Evolutionary conservation across 2,329 filamentous ascomycete species (phyloP), one percentile per base, ranked within the genome.

Genomic region (Ophiocordyceps sinensis): DNA sequence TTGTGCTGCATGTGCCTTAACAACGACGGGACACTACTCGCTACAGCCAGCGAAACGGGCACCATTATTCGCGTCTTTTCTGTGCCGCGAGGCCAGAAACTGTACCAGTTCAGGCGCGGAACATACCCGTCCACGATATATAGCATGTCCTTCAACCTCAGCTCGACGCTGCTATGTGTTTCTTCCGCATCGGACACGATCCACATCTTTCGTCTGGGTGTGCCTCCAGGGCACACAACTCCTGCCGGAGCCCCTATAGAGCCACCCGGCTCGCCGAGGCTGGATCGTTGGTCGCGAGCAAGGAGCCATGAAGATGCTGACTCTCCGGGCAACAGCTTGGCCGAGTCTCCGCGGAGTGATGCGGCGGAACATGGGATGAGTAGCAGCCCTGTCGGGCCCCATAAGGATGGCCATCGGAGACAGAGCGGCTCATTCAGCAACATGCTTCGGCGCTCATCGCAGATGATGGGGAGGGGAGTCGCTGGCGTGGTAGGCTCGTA

Each of bases 101-200:
- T 98, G 15, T 96, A 88, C 60, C 89, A 98, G 58, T 98, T 98
- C 64, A 78, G 91, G 44, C 79, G 91, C 48, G 91, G 91, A 36
- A 95, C 89, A 3, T 95, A 95, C 61, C 91, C 91, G 0, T 88
- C 88, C 2, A 82, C 85, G 34, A 98, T 98, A 51, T 95, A 88
- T 65, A 94, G 87, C 74, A 95, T 98, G 87, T 94, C 88, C 1
- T 98, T 98, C 65, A 98, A 98, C 60, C 79, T 87, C 39, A 87
- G 84, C 44, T 94, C 88, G 3, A 94, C 88, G 1, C 70, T 98
- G 11, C 75, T 98, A 30, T 95, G 88, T 54, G 88, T 98, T 34
- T 96, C 91, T 5, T 96, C 89, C 3, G 88, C 87, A 2, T 94
- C 88, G 1, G 91, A 98, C 54, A 98, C 91, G 0, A 82, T 98